phyloP scores from a whole-genome alignment of 2,329 filamentous ascomycete species.

The Colletotrichum sp. region DNA sequence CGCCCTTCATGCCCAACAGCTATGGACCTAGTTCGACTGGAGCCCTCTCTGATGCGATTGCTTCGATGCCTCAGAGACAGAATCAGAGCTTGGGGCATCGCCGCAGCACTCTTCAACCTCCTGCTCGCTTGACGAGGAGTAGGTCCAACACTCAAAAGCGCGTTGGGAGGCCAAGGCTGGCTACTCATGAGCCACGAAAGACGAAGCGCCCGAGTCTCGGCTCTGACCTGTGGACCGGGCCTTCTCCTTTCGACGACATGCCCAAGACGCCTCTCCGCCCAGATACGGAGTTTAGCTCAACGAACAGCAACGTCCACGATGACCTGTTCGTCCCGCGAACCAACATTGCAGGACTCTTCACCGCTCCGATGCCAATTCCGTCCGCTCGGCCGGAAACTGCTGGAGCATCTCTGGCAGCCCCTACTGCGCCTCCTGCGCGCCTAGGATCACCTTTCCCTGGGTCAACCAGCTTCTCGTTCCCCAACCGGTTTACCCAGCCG shows the following conservation, averaged over 20 bases:
- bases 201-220: slow-evolving; percentile 59
- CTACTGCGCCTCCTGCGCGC: slow-evolving; percentile 47
- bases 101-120: slow-evolving; percentile 57
- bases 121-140: slow-evolving; percentile 54
- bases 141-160: slow-evolving; percentile 62
- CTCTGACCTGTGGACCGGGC: slow-evolving; percentile 59
- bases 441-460: slow-evolving; percentile 65
- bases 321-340: slow-evolving; percentile 46
- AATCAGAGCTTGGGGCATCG: slow-evolving; percentile 55
- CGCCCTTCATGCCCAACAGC: slow-evolving; percentile 62
- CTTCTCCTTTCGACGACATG: slow-evolving; percentile 32
- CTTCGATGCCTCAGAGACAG: slow-evolving; percentile 40
- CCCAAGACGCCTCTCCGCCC: slow-evolving; percentile 23
- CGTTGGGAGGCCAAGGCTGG: slow-evolving; percentile 46
- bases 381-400: neutral
- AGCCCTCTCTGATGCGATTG: slow-evolving; percentile 46
- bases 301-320: slow-evolving; percentile 35
- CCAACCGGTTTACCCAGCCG: slow-evolving; percentile 58
- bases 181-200: slow-evolving; percentile 50
- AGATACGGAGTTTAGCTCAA: slow-evolving; percentile 39
- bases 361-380: slow-evolving; percentile 11
- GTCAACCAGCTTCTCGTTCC: slow-evolving; percentile 61
- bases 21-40: slow-evolving; percentile 67
- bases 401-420: slow-evolving; percentile 23
- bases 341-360: slow-evolving; percentile 47